These are phyloP conservation scores for Blastobotrys capitulatus DNA, from an alignment of 1,139 yeast genomes.

Conservation along the genomic window DNA sequence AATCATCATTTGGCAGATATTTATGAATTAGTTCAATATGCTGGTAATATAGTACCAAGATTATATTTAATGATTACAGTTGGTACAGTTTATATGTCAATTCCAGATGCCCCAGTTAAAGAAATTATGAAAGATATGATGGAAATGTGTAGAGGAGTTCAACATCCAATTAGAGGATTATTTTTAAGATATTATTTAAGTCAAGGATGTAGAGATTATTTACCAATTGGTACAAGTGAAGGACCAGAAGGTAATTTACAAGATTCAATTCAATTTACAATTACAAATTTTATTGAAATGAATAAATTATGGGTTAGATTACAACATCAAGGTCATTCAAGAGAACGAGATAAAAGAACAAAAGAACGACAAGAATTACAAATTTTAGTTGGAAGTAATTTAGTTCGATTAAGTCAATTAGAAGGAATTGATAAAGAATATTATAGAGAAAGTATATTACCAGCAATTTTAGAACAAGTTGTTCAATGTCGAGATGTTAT, in stretches of 20 bases:
- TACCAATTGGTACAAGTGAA: conserved; percentile 41
- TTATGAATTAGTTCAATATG: conserved; percentile 91
- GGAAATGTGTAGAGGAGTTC: conserved; percentile 98
- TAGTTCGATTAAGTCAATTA: conserved; percentile 82
- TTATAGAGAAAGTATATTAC: conserved; percentile 64
- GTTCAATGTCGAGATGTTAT: conserved; percentile 87
- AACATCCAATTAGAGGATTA: conserved; percentile 83
- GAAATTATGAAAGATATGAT: conserved; percentile 95
- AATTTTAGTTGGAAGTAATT: conserved; percentile 86
- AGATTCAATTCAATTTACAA: conserved; percentile 66
- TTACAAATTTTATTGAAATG: conserved; percentile 92
- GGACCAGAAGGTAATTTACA: conserved; percentile 45
- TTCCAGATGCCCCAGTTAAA: conserved; percentile 71
- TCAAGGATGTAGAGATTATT: conserved; percentile 71
- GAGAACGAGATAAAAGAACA: conserved; percentile 69
- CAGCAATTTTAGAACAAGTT: conserved; percentile 81
- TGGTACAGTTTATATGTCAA: conserved; percentile 81
- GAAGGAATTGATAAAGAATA: conserved; percentile 64
- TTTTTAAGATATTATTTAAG: conserved; percentile 84
- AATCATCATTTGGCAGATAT: conserved; percentile 80
- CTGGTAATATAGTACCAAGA: conserved; percentile 86
- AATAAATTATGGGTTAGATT: conserved; percentile 94
- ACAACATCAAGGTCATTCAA: conserved; percentile 92
- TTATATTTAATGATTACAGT: conserved; percentile 92
- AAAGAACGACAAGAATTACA: conserved; percentile 84